These are phyloP conservation scores for Phragmites australis DNA, from an alignment of 176 grass and related monocot species.

Conservation along the genomic window DNA sequence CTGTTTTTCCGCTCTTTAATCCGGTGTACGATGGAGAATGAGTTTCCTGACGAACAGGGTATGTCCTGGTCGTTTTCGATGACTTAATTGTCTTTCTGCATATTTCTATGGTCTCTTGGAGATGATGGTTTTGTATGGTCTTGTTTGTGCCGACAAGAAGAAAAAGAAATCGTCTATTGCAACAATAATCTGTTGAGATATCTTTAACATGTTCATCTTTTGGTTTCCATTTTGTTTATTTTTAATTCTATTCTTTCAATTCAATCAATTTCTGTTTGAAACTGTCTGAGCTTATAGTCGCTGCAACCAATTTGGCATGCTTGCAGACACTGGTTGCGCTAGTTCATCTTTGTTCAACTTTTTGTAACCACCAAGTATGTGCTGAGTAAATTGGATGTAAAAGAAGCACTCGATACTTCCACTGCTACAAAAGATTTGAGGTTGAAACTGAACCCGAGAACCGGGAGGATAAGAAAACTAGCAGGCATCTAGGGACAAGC, in stretches of 20 bases:
- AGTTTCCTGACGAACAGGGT: conserved; percentile 7
- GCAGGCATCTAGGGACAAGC: conserved; percentile 30
- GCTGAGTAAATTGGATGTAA: too few species aligned
- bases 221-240: not conserved
- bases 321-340: too few species aligned
- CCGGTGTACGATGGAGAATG: conserved; percentile 3
- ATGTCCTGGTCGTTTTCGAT: not conserved
- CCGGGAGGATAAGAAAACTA: conserved; percentile 36
- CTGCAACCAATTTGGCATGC: not conserved
- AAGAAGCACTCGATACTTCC: conserved; percentile 28
- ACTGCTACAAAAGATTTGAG: conserved; percentile 30
- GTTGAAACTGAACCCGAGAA: conserved; percentile 27
- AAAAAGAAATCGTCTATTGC: not conserved
- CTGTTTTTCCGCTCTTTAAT: not conserved
- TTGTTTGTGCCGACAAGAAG: not conserved
- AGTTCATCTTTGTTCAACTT: too few species aligned
- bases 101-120: not conserved
- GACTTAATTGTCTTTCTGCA: not conserved
- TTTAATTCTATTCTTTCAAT: not conserved
- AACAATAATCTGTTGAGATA: not conserved
- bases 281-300: not conserved
- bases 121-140: not conserved
- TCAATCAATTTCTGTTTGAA: not conserved
- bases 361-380: too few species aligned
- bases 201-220: not conserved